Base-by-base conservation (phyloP, 352 stramenopile genomes). In the Pythium inflatum region DNA sequence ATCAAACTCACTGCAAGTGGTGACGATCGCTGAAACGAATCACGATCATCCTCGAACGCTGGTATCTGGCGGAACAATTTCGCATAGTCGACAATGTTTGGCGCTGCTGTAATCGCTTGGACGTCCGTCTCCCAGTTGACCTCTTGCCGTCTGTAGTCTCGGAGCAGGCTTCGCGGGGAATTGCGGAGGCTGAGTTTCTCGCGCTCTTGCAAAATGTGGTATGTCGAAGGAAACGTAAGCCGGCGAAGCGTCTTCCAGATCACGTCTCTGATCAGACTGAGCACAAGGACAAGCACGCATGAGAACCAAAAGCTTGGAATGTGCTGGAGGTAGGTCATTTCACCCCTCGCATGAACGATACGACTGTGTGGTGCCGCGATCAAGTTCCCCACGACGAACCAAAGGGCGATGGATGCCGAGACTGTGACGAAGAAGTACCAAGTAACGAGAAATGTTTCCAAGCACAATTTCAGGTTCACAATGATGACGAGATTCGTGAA, bases 161-260 rank as follows among this genome's bases (percentile, higher is more conserved):
- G 72, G n/a, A 75, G 48, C 54, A 93, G 79, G 51, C 81, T 77
- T 30, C 78, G 77, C 18, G 83, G 83, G 6, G 83, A 90, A 43
- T 86, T 92, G 4, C 78, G 76, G 31, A 92, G 69, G 12, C 70
- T 76, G 54, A 93, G 75, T 56, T 82, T 77, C 43, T 93, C 86
- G 1, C 86, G 86, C 51, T 93, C 86, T 51, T 93, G 86, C 3
- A 93, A 51, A 56, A 93, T 93, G 53, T 93, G 86, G 48, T 93
- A 92, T 41, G 84, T 83, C 14, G 83, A 90, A 5, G 86, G 86
- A 13, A 82, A 82, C 27, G 69, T 76, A 50, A 91, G 69, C 6
- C 86, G 86, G 18, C 83, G 83, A 40, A 93, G 50, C 53, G 90
- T 73, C 63, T 93, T 93, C 86, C 86, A 93, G 13, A 93, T 70